Conservation (phyloP, 768 basidiomycete species). For the Russula foetens region DNA sequence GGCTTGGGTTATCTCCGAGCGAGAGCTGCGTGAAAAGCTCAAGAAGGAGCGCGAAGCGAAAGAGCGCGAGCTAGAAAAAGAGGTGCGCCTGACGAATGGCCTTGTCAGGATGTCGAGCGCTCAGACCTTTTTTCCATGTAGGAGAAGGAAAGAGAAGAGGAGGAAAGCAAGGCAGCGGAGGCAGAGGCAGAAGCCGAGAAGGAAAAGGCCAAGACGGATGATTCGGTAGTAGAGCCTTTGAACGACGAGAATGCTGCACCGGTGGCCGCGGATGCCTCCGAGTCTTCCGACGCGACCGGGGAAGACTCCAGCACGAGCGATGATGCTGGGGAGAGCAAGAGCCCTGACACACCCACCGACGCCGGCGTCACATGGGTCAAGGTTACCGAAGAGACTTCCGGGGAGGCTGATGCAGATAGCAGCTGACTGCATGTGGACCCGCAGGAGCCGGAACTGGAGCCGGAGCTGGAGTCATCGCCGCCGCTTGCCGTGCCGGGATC, state of each 20-base stretch:
- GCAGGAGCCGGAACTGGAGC: slow-evolving; percentile 9
- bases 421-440: slow-evolving; percentile 15
- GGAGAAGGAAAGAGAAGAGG: slow-evolving; percentile 58
- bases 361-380: slow-evolving; percentile 11
- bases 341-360: slow-evolving; percentile 13
- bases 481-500: neutral
- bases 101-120: neutral
- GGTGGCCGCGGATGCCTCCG: slow-evolving; percentile 21
- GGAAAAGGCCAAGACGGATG: slow-evolving; percentile 24
- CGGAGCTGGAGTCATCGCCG: neutral
- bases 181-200: slow-evolving; percentile 36
- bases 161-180: slow-evolving; percentile 51
- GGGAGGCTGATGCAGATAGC: slow-evolving; percentile 6
- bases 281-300: slow-evolving; percentile 22
- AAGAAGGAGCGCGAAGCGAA: slow-evolving; percentile 66
- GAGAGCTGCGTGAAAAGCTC: slow-evolving; percentile 66
- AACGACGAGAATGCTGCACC: slow-evolving; percentile 22
- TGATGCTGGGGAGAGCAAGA: slow-evolving; percentile 24
- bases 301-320: slow-evolving; percentile 33
- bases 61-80: slow-evolving; percentile 56
- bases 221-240: slow-evolving; percentile 17
- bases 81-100: slow-evolving; percentile 38
- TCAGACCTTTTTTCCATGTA: slow-evolving; percentile 36
- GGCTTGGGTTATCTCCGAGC: slow-evolving; percentile 68
- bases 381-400: slow-evolving; percentile 9